Evolutionary conservation across 139 green algal species (phyloP).

Genomic region (Yamagishiella unicocca): DNA sequence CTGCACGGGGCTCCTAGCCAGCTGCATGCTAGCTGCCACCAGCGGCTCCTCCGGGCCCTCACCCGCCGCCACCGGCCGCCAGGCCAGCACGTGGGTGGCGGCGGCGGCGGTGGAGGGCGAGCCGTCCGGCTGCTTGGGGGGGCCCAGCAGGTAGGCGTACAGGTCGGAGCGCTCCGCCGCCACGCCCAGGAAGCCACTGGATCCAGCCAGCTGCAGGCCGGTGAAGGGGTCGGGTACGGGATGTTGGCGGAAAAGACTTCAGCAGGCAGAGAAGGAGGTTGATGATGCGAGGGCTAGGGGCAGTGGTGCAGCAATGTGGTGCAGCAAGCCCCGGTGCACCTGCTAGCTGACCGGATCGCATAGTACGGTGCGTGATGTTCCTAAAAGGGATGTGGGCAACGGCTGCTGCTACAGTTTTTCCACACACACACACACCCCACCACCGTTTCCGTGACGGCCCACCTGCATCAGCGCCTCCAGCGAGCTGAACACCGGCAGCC

Average conservation of each 20-base stretch:
- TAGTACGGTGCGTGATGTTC: too few species aligned
- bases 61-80: conserved; percentile 36
- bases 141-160: conserved; percentile 43
- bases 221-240: not conserved
- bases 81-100: conserved; percentile 46
- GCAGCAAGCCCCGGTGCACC: too few species aligned
- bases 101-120: not conserved
- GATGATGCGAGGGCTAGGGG: not conserved
- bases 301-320: too few species aligned
- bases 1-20: not conserved
- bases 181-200: conserved; percentile 34
- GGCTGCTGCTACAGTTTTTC: too few species aligned
- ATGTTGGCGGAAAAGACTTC: too few species aligned
- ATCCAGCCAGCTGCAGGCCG: conserved; percentile 20
- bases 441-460: too few species aligned
- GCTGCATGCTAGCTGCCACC: not conserved
- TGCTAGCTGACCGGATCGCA: too few species aligned
- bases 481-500: not conserved
- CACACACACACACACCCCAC: not conserved
- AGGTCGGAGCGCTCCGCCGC: not conserved
- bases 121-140: not conserved
- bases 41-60: conserved; percentile 21
- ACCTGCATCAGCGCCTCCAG: conserved; percentile 24
- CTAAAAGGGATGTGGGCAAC: too few species aligned
- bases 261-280: not conserved